Evolutionary conservation across 495 filamentous ascomycete species (phyloP), one percentile per base, ranked within the genome.

Genomic region (Penicillium taxi): DNA sequence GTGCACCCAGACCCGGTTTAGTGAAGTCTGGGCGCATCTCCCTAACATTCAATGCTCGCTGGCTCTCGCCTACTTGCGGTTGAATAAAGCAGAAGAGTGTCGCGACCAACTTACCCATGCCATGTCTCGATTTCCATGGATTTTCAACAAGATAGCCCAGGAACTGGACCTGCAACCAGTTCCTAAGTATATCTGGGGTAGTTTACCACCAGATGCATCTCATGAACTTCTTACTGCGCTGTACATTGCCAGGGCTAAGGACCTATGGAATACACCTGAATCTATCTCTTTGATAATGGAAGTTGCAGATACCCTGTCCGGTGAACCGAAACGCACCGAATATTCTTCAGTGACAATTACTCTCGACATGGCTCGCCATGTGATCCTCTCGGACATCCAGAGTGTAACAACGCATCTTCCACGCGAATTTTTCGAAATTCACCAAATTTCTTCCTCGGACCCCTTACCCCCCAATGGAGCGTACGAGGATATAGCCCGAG

Each of bases 251-350:
- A 76, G 80, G 20, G 75, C 84, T 2, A 91, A 89, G 51, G 86
- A 94, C 50, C 69, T 96, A 11, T 99, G 93, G 93, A 86, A 85
- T 42, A 86, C 81, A 1, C 74, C 88, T 1, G 78, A 84, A 46
- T 73, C 78, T 6, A 75, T 73, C 1, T 64, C 74, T 18, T 59
- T 96, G 4, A 70, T 98, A 1, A 70, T 81, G 17, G 80, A 88
- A 45, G 75, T 84, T 12, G 85, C 80, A 19, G 68, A 78, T 18
- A 77, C 74, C 19, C 62, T 72, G 5, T 24, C 49, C 19, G 53
- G 59, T 7, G 45, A 62, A 4, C 52, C 61, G 9, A 53, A 56
- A 28, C 52, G 63, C 5, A 52, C 63, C n/a, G 54, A 67, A 7
- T n/a, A n/a, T n/a, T n/a, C n/a, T n/a, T 53, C 67, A 8, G 56